Evolutionary conservation across 2,329 filamentous ascomycete genomes (phyloP), one percentile per base, ranked within the genome.

Genomic region (Phoma herbarum): DNA sequence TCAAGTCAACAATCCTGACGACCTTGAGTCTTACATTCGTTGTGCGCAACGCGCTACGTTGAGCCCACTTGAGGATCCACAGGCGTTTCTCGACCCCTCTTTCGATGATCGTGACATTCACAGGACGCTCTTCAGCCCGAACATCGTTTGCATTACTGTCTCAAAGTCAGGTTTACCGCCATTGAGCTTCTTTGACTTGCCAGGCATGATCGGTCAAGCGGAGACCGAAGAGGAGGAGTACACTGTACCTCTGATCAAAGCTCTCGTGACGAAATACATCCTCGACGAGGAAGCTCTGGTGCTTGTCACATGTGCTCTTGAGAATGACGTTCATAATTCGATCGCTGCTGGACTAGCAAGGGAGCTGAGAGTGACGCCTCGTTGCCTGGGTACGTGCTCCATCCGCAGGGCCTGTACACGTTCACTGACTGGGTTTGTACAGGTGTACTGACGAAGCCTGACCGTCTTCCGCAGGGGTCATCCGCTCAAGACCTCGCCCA

Each of bases 371-470:
- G 80, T 64, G 77, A 85, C 28, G 74, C 83, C 41, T 8, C 75
- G 81, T 1, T 78, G 74, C 26, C 72, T 81, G 14, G 79, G 71
- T 75, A 64, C 29, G 71, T 60, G 3, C 3, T 12, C 4, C 23
- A 18, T 16, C 20, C 6, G 10, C 8, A n/a, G 3, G 4, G 4
- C 4, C 14, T 12, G 6, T 26, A 25, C 23, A 10, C 12, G 2
- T 14, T 16, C 10, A 7, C 41, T 43, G 0, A 16, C 9, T 3
- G n/a, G n/a, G 1, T 41, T 3, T 16, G 3, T 1, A 82, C 91
- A 52, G 91, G 91, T 0, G 90, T 96, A 0, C 82, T 97, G 16
- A 97, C 93, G 0, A 97, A 96, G 69, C 92, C 93, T 0, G 93
- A 97, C 61, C 83, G 90, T 0, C 77, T 93, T 0, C 84, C 86